Conservation (phyloP, 495 filamentous ascomycete genomes). For the Cenococcum geophilum region DNA sequence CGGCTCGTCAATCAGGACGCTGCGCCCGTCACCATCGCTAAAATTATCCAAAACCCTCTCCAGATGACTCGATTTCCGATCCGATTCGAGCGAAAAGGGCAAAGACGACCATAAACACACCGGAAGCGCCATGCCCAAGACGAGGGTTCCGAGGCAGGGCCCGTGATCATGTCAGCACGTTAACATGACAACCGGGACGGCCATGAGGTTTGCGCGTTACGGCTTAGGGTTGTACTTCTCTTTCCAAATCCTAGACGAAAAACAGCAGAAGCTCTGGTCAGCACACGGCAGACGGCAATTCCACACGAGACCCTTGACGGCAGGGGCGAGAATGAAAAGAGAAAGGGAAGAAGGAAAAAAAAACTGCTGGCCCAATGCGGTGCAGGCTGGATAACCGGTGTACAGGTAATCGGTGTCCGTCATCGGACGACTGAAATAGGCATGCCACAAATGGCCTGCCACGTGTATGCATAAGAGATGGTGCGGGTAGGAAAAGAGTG, state of each 20-base stretch:
- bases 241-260: slow-evolving; percentile 78
- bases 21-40: too few relatives aligned
- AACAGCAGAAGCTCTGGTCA: slow-evolving; percentile 11
- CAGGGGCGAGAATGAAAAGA: neutral
- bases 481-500: neutral
- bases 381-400: neutral
- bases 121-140: too few relatives aligned
- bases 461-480: slow-evolving; percentile 25
- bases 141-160: too few relatives aligned
- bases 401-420: neutral
- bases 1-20: too few relatives aligned
- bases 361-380: neutral
- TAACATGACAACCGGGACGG: too few relatives aligned
- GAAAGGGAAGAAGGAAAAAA: neutral
- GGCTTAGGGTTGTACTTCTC: slow-evolving; percentile 78
- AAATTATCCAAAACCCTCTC: too few relatives aligned
- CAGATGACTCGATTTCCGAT: too few relatives aligned
- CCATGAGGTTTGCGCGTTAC: neutral
- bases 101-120: too few relatives aligned
- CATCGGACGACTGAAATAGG: slow-evolving; percentile 4
- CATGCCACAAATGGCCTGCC: slow-evolving; percentile 23
- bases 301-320: neutral
- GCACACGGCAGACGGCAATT: slow-evolving; percentile 16
- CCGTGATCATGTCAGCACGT: too few relatives aligned
- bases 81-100: too few relatives aligned